Conservation (phyloP, 2,329 filamentous ascomycete species). For the Tolypocladium endophyticum region DNA sequence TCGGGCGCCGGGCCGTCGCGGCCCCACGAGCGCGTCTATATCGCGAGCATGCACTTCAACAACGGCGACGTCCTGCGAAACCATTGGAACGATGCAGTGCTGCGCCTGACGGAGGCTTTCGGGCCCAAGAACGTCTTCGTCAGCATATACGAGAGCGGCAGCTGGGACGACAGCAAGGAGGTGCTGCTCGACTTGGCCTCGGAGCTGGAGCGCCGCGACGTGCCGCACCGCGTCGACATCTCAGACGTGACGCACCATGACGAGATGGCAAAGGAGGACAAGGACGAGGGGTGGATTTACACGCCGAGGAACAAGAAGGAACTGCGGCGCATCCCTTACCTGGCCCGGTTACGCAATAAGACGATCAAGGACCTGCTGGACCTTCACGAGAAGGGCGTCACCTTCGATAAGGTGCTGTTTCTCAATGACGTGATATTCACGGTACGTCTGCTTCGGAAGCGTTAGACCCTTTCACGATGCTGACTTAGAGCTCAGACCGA, state of each 20-base stretch:
- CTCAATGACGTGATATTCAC: slow-evolving; percentile 55
- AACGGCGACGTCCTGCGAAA: slow-evolving; percentile 47
- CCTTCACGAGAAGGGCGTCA: slow-evolving; percentile 36
- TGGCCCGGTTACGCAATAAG: slow-evolving; percentile 53
- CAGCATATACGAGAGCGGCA: slow-evolving; percentile 58
- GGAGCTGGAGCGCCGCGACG: slow-evolving; percentile 38
- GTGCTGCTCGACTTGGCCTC: slow-evolving; percentile 46
- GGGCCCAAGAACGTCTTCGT: slow-evolving; percentile 58
- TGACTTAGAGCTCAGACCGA: slow-evolving; percentile 26
- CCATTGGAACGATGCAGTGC: slow-evolving; percentile 52
- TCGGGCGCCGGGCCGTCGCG: slow-evolving; percentile 10
- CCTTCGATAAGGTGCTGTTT: slow-evolving; percentile 49
- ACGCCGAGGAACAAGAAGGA: slow-evolving; percentile 44
- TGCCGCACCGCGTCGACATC: slow-evolving; percentile 44
- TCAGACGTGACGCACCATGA: slow-evolving; percentile 50
- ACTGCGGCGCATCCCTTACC: slow-evolving; percentile 57
- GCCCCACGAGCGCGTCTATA: slow-evolving; percentile 43
- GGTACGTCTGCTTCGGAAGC: slow-evolving; percentile 17
- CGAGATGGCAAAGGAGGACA: slow-evolving; percentile 34
- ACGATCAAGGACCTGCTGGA: slow-evolving; percentile 49
- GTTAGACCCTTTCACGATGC: slow-evolving; percentile 7
- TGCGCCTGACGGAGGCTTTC: slow-evolving; percentile 44
- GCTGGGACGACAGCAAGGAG: slow-evolving; percentile 57
- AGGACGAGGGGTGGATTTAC: slow-evolving; percentile 50
- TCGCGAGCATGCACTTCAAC: slow-evolving; percentile 61